Conservation (phyloP, 2,329 filamentous ascomycete species). For the Triangularia setosa region DNA sequence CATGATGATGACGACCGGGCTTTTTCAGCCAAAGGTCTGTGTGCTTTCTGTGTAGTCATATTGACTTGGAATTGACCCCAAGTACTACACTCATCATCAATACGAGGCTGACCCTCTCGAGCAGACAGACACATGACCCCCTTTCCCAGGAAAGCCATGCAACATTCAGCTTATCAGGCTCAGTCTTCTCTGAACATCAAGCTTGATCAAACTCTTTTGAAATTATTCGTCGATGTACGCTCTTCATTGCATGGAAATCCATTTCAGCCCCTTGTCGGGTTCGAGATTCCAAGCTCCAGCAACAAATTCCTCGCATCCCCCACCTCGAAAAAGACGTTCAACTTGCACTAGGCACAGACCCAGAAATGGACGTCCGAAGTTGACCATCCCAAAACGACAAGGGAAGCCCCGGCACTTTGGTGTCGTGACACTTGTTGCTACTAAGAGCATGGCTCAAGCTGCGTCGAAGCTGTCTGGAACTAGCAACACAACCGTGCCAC, state of each 20-base stretch:
- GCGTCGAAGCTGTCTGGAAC: background rate
- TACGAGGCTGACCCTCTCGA: background rate
- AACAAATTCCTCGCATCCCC: background rate
- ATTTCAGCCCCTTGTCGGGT: background rate
- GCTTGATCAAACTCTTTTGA: background rate
- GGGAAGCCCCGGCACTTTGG: background rate
- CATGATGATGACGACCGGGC: background rate
- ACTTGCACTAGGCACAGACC: background rate
- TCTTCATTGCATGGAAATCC: background rate
- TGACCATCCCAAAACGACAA: background rate
- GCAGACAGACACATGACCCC: background rate
- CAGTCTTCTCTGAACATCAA: background rate
- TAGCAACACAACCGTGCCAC: background rate
- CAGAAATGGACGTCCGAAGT: background rate
- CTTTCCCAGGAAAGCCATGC: background rate
- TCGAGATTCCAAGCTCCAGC: background rate
- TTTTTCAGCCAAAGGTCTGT: background rate
- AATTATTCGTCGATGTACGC: background rate
- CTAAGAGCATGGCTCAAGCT: background rate
- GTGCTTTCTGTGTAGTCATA: background rate
- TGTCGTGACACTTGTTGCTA: background rate
- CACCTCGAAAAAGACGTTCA: background rate
- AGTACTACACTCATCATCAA: background rate
- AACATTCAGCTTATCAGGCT: background rate
- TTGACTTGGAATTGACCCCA: background rate